phyloP scores from a whole-genome alignment of 2,329 filamentous ascomycete genomes.

The Bipolaris bicolor region DNA sequence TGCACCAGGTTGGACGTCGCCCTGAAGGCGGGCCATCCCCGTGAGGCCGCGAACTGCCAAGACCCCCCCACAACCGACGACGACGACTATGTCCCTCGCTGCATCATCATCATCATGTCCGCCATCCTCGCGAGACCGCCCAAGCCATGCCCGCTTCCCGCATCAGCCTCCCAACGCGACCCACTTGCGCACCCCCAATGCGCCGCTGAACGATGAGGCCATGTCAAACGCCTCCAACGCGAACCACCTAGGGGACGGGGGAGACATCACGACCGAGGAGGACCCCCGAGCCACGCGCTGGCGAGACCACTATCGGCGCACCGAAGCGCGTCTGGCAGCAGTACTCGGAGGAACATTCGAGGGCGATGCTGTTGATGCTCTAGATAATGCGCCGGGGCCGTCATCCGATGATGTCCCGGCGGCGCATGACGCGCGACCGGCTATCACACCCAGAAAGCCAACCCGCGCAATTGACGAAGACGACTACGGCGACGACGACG shows the following conservation, averaged over 20 bases:
- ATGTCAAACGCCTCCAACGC: slow-evolving; percentile 48
- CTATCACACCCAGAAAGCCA: slow-evolving; percentile 70
- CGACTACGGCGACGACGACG: slow-evolving; percentile 82
- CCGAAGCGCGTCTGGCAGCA: slow-evolving; percentile 75
- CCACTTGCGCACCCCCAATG: slow-evolving; percentile 51
- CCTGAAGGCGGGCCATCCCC: slow-evolving; percentile 46
- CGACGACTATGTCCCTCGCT: slow-evolving; percentile 46
- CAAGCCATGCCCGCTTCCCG: slow-evolving; percentile 51
- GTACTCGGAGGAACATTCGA: slow-evolving; percentile 66
- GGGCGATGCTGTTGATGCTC: slow-evolving; percentile 31
- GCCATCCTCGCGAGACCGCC: slow-evolving; percentile 51
- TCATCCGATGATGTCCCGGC: slow-evolving; percentile 40
- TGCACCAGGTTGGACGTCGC: slow-evolving; percentile 51
- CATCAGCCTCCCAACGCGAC: slow-evolving; percentile 43
- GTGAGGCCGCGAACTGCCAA: slow-evolving; percentile 47
- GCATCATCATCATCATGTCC: slow-evolving; percentile 46
- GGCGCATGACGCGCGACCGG: slow-evolving; percentile 53
- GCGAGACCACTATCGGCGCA: slow-evolving; percentile 75
- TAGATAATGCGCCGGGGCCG: slow-evolving; percentile 30
- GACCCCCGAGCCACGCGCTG: slow-evolving; percentile 64
- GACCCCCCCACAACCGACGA: slow-evolving; percentile 40
- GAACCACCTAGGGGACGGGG: slow-evolving; percentile 47
- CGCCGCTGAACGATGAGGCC: slow-evolving; percentile 53
- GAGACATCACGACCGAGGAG: slow-evolving; percentile 53
- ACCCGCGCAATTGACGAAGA: slow-evolving; percentile 82